Evolutionary conservation across 441 rosid species (phyloP), one percentile per base, ranked within the genome.

Genomic region (Erodium moschatum): DNA sequence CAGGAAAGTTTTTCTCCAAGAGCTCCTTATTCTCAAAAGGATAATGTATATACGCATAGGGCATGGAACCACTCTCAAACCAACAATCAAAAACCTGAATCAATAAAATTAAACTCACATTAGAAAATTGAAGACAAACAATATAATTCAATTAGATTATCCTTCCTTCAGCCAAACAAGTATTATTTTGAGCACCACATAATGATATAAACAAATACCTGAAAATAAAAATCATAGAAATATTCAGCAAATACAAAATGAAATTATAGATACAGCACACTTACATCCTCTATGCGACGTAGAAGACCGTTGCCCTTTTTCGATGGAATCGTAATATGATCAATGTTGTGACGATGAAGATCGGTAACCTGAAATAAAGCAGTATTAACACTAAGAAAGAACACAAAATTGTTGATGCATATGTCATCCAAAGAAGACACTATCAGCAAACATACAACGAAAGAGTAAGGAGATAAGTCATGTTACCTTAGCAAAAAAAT

Each of bases 41-140:
- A 74, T 91, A 94, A 77, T 91, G 99, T 67, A 91, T 88, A 79
- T 86, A 91, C 64, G 99, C 99, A 81, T 91, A 91, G 40, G 99
- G 99, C 99, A 94, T 94, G 50, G 99, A 91, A 19, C 99, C 99
- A 73, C 99, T 94, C 79, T 91, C 99, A 77, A 91, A 94, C 99
- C 99, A 95, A 80, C 97, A 92, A 85, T 95, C 98, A 68, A 92
- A 92, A 54, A 92, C 99, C 97, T 95, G 90, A 76, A 82, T 71
- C 66, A 27, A 70, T 40, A 65, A 58, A 69, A 71, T 63, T 21
- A 40, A 4, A 31, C 6, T 9, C 1, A 15, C 13, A 71, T 68
- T 69, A 72, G 27, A 38, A 54, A n/a, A 50, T n/a, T 52, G 73
- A 33, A 40, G 8, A 42, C 5, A 67, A 18, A 24, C 35, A 24